These are phyloP conservation scores for Neurospora sp. DNA, from an alignment of 2,329 filamentous ascomycete species.

Conservation along the genomic window DNA sequence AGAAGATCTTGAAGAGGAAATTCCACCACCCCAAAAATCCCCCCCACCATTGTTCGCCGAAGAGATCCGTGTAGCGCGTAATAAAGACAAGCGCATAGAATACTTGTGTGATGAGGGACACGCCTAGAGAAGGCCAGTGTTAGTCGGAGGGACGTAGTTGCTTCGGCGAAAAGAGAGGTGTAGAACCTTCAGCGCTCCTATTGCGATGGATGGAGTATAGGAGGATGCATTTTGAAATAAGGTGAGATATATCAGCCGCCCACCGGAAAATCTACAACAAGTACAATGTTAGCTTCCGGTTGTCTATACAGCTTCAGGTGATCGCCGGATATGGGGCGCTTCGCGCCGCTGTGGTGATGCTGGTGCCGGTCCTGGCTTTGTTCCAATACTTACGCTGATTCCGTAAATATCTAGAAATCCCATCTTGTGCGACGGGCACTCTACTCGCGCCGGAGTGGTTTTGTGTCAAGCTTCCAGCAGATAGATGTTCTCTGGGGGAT, in stretches of 20 bases:
- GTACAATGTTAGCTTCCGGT: not conserved
- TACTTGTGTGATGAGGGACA: slow-evolving; percentile 83
- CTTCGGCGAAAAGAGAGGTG: not conserved
- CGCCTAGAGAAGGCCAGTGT: slow-evolving; percentile 40
- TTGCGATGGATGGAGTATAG: slow-evolving; percentile 87
- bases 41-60: slow-evolving; percentile 35
- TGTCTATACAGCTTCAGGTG: slow-evolving; percentile 15
- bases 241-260: slow-evolving; percentile 74
- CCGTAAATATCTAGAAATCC: not conserved
- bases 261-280: slow-evolving; percentile 60
- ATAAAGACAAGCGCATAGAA: slow-evolving; percentile 82
- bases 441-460: not conserved
- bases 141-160: slow-evolving; percentile 10
- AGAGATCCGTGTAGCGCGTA: slow-evolving; percentile 78
- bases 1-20: slow-evolving; percentile 79
- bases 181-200: slow-evolving; percentile 66
- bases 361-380: not conserved
- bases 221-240: slow-evolving; percentile 78
- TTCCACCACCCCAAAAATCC: slow-evolving; percentile 44
- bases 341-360: not conserved
- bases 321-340: slow-evolving; percentile 1
- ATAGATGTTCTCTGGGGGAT: not conserved
- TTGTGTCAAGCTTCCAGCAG: not conserved
- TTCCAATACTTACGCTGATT: not conserved
- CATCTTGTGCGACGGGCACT: not conserved